Evolutionary conservation across 2,329 filamentous ascomycete species (phyloP), one percentile per base, ranked within the genome.

Genomic region (Colletotrichum acutatum): DNA sequence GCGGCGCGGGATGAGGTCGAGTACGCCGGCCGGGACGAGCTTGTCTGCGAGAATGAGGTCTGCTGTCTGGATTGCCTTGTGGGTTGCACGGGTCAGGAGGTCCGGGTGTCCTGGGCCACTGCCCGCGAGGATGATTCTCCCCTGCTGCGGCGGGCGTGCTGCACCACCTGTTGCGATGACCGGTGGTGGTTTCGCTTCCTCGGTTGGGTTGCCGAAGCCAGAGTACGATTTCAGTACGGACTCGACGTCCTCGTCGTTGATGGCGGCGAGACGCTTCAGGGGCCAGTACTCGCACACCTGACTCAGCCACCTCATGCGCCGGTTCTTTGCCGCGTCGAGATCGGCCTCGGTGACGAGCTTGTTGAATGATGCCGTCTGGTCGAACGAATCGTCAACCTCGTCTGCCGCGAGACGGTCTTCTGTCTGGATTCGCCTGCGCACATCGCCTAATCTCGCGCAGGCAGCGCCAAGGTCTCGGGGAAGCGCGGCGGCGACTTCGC

Each of bases 281-380:
- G 97, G 95, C 97, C 97, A 99, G 84, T 99, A 99, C 85, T 99
- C 97, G 87, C 97, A 99, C 65, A 99, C 95, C 81, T 99, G 97
- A 24, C 93, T 91, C 1, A 99, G 87, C 97, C 97, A 99, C 71
- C 97, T 90, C 87, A 97, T 95, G 64, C 97, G 90, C 72, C 96
- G 88, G 26, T 90, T 95, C 80, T 95, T 95, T 19, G 91, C 90
- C 3, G 92, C 92, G 72, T 93, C 92, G 0, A 89, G 84, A 78
- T 97, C 94, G 57, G 92, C 90, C 59, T 94, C 92, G 0, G 88
- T 90, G 7, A 98, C 89, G 4, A 99, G 86, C 74, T 89, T 91
- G 82, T 99, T 99, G 82, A 99, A 98, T 0, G 88, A 89, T 1
- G 95, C 90, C 19, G 89, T 90, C 82, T 98, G 97, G 65, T 94